Conservation (phyloP, 2,329 filamentous ascomycete genomes). For the Xylaria sp. region DNA sequence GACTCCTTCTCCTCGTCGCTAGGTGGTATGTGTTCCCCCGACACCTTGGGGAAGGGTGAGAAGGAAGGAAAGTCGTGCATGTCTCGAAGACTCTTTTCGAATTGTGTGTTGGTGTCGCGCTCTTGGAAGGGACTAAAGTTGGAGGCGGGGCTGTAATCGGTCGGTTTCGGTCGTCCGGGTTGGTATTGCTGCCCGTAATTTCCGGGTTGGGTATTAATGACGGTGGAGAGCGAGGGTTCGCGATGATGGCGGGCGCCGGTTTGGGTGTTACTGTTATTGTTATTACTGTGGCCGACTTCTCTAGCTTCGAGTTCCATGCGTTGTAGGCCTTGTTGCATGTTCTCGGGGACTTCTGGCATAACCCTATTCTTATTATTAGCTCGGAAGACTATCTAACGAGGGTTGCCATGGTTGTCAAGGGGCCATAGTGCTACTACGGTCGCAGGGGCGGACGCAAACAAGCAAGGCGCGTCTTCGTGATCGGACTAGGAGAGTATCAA, state of each 20-base stretch:
- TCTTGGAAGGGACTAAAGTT: constrained; percentile 57
- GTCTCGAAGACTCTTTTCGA: constrained; percentile 56
- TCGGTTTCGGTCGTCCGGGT: constrained; percentile 47
- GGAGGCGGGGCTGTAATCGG: constrained; percentile 50
- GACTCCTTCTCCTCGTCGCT: constrained; percentile 91
- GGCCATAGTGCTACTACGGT: constrained; percentile 12
- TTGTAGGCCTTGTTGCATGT: constrained; percentile 95
- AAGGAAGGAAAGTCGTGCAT: constrained; percentile 76
- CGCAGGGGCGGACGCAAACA: constrained; percentile 18
- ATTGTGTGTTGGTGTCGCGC: constrained; percentile 52
- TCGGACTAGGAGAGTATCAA: constrained; percentile 1
- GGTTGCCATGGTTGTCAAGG: constrained; percentile 24
- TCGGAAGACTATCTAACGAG: constrained; percentile 4
- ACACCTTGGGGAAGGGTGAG: constrained; percentile 90
- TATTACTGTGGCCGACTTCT: constrained; percentile 57
- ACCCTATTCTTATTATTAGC: constrained; percentile 66
- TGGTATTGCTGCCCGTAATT: constrained; percentile 49
- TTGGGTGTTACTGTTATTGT: constrained; percentile 41
- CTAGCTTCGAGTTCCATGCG: constrained; percentile 85
- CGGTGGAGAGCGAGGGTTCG: constrained; percentile 58
- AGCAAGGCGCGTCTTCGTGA: constrained; percentile 12
- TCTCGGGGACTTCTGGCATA: constrained; percentile 94
- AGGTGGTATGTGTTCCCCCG: constrained; percentile 88
- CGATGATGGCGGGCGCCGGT: constrained; percentile 53
- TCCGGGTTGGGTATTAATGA: constrained; percentile 48